A percentile compares a stretch with the other conserved stretches of the same genome.
Conservation (phyloP, 345 rosid species). For the Populus pruinosa region DNA sequence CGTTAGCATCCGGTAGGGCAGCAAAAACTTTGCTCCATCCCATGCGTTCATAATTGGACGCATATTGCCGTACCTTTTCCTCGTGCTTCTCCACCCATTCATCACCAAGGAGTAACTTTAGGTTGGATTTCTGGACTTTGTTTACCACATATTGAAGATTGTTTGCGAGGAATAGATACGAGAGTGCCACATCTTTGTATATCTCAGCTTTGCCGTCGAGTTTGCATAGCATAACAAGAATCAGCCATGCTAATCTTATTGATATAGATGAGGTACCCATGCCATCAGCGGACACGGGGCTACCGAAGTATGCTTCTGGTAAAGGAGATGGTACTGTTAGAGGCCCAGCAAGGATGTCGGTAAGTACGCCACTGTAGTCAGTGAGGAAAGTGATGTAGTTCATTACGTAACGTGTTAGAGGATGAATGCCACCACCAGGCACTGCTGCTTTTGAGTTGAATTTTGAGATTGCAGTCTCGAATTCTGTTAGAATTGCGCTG, state of each 20-base stretch:
- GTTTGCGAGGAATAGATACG: slow-evolving; percentile 73
- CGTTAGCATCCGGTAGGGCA: slow-evolving; percentile 36
- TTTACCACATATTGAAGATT: slow-evolving; percentile 69
- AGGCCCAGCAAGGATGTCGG: slow-evolving; percentile 61
- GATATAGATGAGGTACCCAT: slow-evolving; percentile 34
- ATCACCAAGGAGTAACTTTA: slow-evolving; percentile 50
- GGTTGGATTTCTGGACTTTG: slow-evolving; percentile 55
- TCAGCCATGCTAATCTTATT: slow-evolving; percentile 54
- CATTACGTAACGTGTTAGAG: slow-evolving; percentile 74
- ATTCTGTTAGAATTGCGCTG: slow-evolving; percentile 44
- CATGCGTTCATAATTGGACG: slow-evolving; percentile 54
- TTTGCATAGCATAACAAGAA: slow-evolving; percentile 68
- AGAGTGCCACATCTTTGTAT: slow-evolving; percentile 57
- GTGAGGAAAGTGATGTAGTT: slow-evolving; percentile 65
- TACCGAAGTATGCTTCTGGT: slow-evolving; percentile 48
- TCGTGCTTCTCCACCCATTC: slow-evolving; percentile 64
- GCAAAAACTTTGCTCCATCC: slow-evolving; percentile 60
- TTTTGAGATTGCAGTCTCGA: slow-evolving; percentile 57
- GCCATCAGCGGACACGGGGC: slow-evolving; percentile 29
- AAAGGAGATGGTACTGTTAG: slow-evolving; percentile 30
- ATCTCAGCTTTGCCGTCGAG: slow-evolving; percentile 59
- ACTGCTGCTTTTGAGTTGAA: slow-evolving; percentile 45
- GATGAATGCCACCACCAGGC: slow-evolving; percentile 78
- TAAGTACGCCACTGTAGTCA: slow-evolving; percentile 50
- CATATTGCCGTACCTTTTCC: slow-evolving; percentile 49